A percentile compares a stretch with the other conserved stretches of the same genome.
These are phyloP conservation scores for Tetrahymena borealis DNA, from an alignment of 73 alveolate species.

Conservation along the genomic window DNA sequence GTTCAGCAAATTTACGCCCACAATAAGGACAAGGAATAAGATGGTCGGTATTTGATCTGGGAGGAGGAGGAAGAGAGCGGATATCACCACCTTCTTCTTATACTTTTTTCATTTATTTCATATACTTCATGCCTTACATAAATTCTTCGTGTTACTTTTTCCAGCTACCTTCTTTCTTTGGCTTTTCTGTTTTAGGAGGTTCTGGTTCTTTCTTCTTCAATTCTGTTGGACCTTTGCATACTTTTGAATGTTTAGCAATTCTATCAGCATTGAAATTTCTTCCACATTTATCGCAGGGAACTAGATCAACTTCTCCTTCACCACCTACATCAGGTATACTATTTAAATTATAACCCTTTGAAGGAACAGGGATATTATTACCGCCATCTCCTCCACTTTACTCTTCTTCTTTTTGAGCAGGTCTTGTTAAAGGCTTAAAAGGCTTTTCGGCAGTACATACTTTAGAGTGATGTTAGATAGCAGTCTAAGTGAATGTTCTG, in stretches of 20 bases:
- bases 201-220: constrained; percentile 19
- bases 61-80: constrained; percentile 44
- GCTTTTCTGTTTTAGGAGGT: constrained; percentile 30
- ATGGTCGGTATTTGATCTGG: constrained; percentile 33
- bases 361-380: neutral
- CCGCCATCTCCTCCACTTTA: constrained; percentile 8
- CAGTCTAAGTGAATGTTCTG: neutral
- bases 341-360: neutral
- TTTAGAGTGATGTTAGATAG: neutral
- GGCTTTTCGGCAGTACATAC: neutral
- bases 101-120: constrained; percentile 51
- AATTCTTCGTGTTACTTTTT: constrained; percentile 62
- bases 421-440: neutral
- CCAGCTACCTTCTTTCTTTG: constrained; percentile 51
- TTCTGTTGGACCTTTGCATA: constrained; percentile 31
- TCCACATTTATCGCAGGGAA: constrained; percentile 68
- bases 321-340: neutral
- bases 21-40: constrained; percentile 61
- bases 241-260: constrained; percentile 52
- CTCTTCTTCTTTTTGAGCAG: constrained; percentile 10
- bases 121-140: constrained; percentile 44
- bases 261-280: constrained; percentile 71
- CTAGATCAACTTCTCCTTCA: constrained; percentile 21
- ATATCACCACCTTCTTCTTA: constrained; percentile 77
- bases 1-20: constrained; percentile 43